phyloP scores from a whole-genome alignment of 2,329 filamentous ascomycete species.

The Alternaria sp. region DNA sequence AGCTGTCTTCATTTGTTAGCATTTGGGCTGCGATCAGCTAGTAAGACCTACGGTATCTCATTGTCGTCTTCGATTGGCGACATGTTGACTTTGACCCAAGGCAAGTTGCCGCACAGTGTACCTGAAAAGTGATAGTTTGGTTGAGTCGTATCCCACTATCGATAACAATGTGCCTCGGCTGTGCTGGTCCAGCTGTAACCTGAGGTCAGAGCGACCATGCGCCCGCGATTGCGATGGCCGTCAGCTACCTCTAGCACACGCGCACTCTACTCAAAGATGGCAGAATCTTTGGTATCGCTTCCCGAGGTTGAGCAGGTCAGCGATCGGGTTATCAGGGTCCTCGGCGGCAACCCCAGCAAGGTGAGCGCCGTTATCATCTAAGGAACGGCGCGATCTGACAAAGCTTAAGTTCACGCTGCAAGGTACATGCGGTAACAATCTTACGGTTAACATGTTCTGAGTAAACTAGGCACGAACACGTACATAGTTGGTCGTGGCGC shows the following conservation, averaged over 20 bases:
- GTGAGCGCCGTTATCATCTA: slow-evolving; percentile 47
- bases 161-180: slow-evolving; percentile 38
- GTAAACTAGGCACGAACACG: slow-evolving; percentile 80
- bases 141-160: slow-evolving; percentile 24
- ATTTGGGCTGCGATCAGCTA: not conserved
- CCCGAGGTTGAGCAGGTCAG: slow-evolving; percentile 80
- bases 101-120: slow-evolving; percentile 10
- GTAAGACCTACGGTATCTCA: slow-evolving; percentile 42
- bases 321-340: slow-evolving; percentile 77
- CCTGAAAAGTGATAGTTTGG: slow-evolving; percentile 31
- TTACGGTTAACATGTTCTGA: slow-evolving; percentile 11
- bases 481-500: slow-evolving; percentile 84
- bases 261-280: slow-evolving; percentile 58
- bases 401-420: slow-evolving; percentile 65
- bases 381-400: slow-evolving; percentile 17
- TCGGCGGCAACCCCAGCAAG: slow-evolving; percentile 91
- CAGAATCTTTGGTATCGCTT: slow-evolving; percentile 67
- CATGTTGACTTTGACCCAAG: slow-evolving; percentile 23
- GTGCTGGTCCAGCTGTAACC: slow-evolving; percentile 5
- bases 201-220: slow-evolving; percentile 31
- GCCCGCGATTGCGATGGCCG: slow-evolving; percentile 25
- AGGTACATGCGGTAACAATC: slow-evolving; percentile 50
- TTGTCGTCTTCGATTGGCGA: slow-evolving; percentile 39
- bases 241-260: slow-evolving; percentile 23
- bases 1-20: slow-evolving; percentile 60